phyloP scores from a whole-genome alignment of 169 alveolate genomes.

The Plasmodium yoelii region DNA sequence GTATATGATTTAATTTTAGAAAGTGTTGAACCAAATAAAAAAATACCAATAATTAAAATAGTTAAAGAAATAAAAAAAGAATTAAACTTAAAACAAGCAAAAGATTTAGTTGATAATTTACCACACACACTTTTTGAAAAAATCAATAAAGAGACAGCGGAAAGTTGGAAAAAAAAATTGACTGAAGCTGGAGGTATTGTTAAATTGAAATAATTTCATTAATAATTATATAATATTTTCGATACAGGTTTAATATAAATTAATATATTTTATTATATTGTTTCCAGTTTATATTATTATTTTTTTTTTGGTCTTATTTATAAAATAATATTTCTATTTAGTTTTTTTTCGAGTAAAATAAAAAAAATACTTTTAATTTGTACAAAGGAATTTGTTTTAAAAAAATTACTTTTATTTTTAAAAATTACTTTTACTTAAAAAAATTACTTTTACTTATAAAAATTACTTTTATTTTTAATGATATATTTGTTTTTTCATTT shows the following conservation, averaged over 20 bases:
- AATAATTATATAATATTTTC: not conserved
- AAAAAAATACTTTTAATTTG: too few relatives aligned
- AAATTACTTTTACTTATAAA: too few relatives aligned
- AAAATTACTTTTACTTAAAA: too few relatives aligned
- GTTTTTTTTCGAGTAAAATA: too few relatives aligned
- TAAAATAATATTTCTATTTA: too few relatives aligned
- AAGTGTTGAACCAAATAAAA: constrained; percentile 76
- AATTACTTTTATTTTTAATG: too few relatives aligned
- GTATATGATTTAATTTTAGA: constrained; percentile 79
- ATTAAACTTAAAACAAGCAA: constrained; percentile 78
- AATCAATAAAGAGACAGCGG: constrained; percentile 80
- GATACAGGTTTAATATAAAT: too few relatives aligned
- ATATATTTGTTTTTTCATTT: too few relatives aligned
- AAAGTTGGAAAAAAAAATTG: constrained; percentile 71
- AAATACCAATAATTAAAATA: constrained; percentile 78
- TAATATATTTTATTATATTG: not conserved
- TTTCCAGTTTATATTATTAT: not conserved
- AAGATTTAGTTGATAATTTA: constrained; percentile 82
- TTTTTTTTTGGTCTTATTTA: not conserved
- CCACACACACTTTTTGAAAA: constrained; percentile 79
- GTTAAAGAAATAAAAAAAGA: constrained; percentile 80
- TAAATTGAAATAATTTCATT: constrained; percentile 58
- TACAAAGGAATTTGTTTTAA: too few relatives aligned
- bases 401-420: too few relatives aligned
- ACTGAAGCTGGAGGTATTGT: constrained; percentile 76